Evolutionary conservation across 1,284 basidiomycete species (phyloP), one percentile per base, ranked within the genome.

Genomic region (Cryptococcus maquisensis): DNA sequence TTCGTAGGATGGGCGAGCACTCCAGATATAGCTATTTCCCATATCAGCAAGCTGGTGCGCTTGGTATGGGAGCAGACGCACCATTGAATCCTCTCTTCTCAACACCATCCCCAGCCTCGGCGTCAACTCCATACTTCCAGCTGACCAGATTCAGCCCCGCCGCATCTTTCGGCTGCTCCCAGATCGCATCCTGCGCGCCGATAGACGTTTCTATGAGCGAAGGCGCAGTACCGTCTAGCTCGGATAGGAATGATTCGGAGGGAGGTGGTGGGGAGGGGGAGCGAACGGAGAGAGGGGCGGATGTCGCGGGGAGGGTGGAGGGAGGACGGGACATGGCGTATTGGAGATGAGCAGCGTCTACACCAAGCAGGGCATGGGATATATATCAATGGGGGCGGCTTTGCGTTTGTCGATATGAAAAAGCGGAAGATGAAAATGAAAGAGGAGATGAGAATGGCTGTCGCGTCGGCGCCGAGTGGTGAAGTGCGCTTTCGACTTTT

Each of bases 1-100:
- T 86, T 89, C 67, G 87, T 86, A 2, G 91, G 91, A 67, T 87
- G 90, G 66, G 90, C 91, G 52, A 94, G 81, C 10, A 87, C 84
- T 8, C 84, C 86, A 8, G 86, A 86, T 57, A 87, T 85, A 23
- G 86, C 86, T 79, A 57, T 4, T 35, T 13, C 12, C 15, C 7
- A 42, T 12, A 9, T 32, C 3, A 10, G 15, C 8, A 21, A 10
- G 3, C n/a, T n/a, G n/a, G n/a, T n/a, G n/a, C n/a, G n/a, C n/a
- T n/a, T n/a, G n/a, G n/a, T n/a, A n/a, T n/a, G n/a, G 2, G 3
- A 28, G 28, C 1, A 12, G 41, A 15, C 35, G 16, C 21, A 71
- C 72, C 71, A 44, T 74, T 73, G 61, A 74, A 74, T 8, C 73
- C 73, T 6, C 73, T 60, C 51, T 69, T 71, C 41, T 71, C 71